Conservation (phyloP, 768 basidiomycete species). For the Trametes sanguinea region DNA sequence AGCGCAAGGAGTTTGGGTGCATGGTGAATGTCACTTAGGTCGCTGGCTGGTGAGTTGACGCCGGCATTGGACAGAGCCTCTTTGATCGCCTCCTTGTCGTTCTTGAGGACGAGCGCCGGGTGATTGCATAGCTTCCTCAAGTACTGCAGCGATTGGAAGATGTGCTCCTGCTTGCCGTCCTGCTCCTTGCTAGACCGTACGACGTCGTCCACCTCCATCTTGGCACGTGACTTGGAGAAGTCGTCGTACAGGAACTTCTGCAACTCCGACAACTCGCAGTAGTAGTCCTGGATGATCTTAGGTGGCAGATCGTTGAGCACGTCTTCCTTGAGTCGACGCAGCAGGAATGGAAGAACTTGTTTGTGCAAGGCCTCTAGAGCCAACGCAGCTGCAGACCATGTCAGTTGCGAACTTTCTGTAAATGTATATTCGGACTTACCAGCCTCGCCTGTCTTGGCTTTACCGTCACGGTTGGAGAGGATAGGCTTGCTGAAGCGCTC, state of each 20-base stretch:
- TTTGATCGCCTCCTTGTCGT: conserved; percentile 56
- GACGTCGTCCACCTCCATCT: conserved; percentile 60
- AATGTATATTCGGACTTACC: conserved; percentile 55
- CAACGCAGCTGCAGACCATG: conserved; percentile 64
- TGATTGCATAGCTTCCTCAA: conserved; percentile 98
- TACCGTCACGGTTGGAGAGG: conserved; percentile 90
- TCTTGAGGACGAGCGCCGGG: conserved; percentile 87
- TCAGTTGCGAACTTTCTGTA: neutral
- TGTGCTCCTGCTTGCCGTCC: conserved; percentile 66
- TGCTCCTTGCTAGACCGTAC: conserved; percentile 49
- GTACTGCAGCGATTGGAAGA: conserved; percentile 97
- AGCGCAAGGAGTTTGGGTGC: conserved; percentile 94
- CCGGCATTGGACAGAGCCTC: conserved; percentile 60
- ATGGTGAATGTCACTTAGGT: conserved; percentile 78
- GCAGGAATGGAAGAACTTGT: conserved; percentile 96
- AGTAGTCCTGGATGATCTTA: conserved; percentile 99
- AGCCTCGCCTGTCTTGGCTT: conserved; percentile 91
- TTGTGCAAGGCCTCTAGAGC: conserved; percentile 97
- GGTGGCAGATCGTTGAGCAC: conserved; percentile 94
- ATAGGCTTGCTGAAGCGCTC: conserved; percentile 97
- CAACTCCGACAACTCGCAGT: conserved; percentile 93
- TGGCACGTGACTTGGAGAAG: conserved; percentile 80
- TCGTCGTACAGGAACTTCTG: conserved; percentile 96
- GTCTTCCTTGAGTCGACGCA: conserved; percentile 96
- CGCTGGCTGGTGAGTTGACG: conserved; percentile 40